Conservation (phyloP, 331 rosid species). For the Erythrophleum ivorense region DNA sequence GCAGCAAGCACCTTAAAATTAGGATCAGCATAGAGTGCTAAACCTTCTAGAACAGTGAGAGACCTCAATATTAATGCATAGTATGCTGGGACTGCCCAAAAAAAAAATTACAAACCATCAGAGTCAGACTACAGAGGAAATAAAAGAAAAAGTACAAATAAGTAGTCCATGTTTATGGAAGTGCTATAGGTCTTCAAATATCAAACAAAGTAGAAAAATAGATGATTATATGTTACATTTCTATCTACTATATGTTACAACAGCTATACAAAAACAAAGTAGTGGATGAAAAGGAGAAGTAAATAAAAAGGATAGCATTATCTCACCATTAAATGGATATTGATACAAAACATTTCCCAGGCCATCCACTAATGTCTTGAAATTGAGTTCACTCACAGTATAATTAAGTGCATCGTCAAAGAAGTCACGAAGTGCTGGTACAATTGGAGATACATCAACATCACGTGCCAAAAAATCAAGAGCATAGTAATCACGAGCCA, state of each 20-base stretch:
- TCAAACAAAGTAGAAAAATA: not conserved
- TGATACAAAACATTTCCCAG: slow-evolving; percentile 87
- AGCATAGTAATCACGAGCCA: slow-evolving; percentile 96
- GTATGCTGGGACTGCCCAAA: slow-evolving; percentile 83
- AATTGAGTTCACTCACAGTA: slow-evolving; percentile 93
- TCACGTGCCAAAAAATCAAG: slow-evolving; percentile 80
- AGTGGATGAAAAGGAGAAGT: slow-evolving; percentile 17
- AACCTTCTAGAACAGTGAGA: slow-evolving; percentile 92
- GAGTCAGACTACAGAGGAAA: slow-evolving; percentile 16
- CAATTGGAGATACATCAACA: slow-evolving; percentile 90
- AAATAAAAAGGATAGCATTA: slow-evolving; percentile 23
- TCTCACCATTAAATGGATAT: slow-evolving; percentile 91
- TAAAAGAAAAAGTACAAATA: slow-evolving; percentile 15
- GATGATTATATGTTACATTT: slow-evolving; percentile 1
- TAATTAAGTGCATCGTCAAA: slow-evolving; percentile 87
- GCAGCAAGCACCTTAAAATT: slow-evolving; percentile 97
- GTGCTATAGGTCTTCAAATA: slow-evolving; percentile 13
- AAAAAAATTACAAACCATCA: slow-evolving; percentile 39
- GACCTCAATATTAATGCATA: slow-evolving; percentile 92
- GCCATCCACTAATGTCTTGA: slow-evolving; percentile 92
- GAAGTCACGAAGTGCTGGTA: slow-evolving; percentile 84
- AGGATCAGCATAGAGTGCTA: slow-evolving; percentile 94
- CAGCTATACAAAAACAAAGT: not conserved
- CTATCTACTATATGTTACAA: not conserved
- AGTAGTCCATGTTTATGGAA: slow-evolving; percentile 2